Evolutionary conservation across 2,329 filamentous ascomycete genomes (phyloP).

Genomic region (Tothia fuscella): DNA sequence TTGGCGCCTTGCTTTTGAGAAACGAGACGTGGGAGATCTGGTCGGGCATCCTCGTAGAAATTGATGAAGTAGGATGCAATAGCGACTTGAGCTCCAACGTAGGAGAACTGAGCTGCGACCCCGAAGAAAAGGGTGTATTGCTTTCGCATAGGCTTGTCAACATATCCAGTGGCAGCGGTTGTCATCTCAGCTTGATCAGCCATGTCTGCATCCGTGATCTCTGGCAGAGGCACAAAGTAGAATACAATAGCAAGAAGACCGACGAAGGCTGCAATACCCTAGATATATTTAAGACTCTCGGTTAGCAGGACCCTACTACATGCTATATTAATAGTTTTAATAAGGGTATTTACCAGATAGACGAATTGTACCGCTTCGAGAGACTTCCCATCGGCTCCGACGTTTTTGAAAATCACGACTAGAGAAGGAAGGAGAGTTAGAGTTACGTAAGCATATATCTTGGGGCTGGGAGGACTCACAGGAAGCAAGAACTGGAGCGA

Average conservation of each 20-base stretch:
- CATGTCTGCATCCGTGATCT: constrained; percentile 63
- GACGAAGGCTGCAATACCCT: constrained; percentile 63
- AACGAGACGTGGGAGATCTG: constrained; percentile 17
- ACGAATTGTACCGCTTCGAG: constrained; percentile 65
- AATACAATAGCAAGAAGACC: constrained; percentile 54
- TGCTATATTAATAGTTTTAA: too few species aligned
- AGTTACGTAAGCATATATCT: constrained; percentile 17
- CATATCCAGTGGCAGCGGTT: constrained; percentile 37
- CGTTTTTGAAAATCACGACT: constrained; percentile 51
- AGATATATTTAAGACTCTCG: too few species aligned
- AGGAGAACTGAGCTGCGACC: constrained; percentile 39
- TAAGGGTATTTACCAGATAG: too few species aligned
- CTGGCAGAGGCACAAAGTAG: constrained; percentile 54
- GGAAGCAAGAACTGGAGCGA: constrained; percentile 61
- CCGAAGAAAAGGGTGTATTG: constrained; percentile 36
- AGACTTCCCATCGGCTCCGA: constrained; percentile 42
- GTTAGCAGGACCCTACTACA: too few species aligned
- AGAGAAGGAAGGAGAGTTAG: not conserved
- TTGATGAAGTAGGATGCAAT: constrained; percentile 40
- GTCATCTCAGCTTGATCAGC: constrained; percentile 45
- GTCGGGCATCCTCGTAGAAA: constrained; percentile 24
- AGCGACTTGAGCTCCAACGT: constrained; percentile 39
- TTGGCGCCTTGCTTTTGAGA: constrained; percentile 25
- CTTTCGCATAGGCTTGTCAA: constrained; percentile 52
- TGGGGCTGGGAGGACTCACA: constrained; percentile 53